Percentiles rank a stretch among this genome's conserved stretches.
Evolutionary conservation across 768 basidiomycete species (phyloP).

Genomic region (Phlebiopsis flavidoalba): DNA sequence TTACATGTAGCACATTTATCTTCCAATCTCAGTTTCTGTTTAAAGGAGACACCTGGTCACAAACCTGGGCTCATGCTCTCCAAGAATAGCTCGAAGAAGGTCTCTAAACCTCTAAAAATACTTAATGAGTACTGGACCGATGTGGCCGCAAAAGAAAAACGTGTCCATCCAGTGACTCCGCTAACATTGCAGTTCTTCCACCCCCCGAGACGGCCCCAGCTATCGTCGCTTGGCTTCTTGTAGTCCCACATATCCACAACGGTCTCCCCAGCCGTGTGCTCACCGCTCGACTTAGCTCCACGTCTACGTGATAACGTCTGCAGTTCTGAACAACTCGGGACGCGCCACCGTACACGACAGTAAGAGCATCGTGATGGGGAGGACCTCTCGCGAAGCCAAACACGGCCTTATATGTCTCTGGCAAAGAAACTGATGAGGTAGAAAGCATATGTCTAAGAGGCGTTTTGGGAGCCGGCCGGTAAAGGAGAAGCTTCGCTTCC

Average conservation of each 20-base stretch:
- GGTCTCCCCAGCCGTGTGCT: slow-evolving; percentile 69
- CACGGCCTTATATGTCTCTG: slow-evolving; percentile 61
- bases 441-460: slow-evolving; percentile 69
- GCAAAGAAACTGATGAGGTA: slow-evolving; percentile 74
- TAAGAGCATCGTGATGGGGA: slow-evolving; percentile 83
- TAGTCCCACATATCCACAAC: slow-evolving; percentile 76
- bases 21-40: slow-evolving; percentile 29
- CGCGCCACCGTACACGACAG: slow-evolving; percentile 66
- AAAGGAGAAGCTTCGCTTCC: neutral
- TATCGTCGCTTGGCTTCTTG: slow-evolving; percentile 45
- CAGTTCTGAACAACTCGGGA: slow-evolving; percentile 60
- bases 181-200: slow-evolving; percentile 75
- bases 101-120: slow-evolving; percentile 45
- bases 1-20: neutral
- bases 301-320: slow-evolving; percentile 71
- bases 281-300: slow-evolving; percentile 71
- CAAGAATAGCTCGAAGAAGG: slow-evolving; percentile 63
- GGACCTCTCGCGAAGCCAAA: slow-evolving; percentile 86
- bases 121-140: slow-evolving; percentile 2
- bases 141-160: slow-evolving; percentile 16
- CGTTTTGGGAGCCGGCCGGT: slow-evolving; percentile 25
- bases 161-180: slow-evolving; percentile 63
- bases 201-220: slow-evolving; percentile 68
- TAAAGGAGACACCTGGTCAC: slow-evolving; percentile 57
- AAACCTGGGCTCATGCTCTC: slow-evolving; percentile 50